Base-by-base conservation (phyloP, 2,329 filamentous ascomycete species). In the Colletotrichum tropicale region DNA sequence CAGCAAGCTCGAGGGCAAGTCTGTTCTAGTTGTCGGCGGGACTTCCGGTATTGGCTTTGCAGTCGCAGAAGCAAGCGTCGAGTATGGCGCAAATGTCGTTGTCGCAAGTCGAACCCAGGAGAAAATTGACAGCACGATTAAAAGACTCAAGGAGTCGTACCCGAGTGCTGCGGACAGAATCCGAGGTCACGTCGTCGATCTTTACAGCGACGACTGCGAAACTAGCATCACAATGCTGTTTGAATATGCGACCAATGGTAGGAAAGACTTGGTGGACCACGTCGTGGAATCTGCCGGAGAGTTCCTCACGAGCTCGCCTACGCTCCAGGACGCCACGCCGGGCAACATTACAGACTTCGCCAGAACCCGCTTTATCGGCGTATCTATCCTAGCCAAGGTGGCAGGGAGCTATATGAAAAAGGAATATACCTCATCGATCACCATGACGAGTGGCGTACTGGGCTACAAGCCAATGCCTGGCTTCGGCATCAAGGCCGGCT, bases 91-190 rank as follows among this genome's bases (percentile, higher is more conserved):
- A 52, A 81, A 81, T n/a, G 89, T 94, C 18, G 88, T 86, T 61
- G 88, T 94, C 79, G 89, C 90, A n/a, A 92, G 90, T 4, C 89
- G 88, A 61, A 93, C 86, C 91, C 91, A 93, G 3, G 86, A 85
- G 21, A 82, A 81, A 21, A 85, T 83, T 7, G 83, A 83, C 3
- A 81, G 83, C 34, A 24, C 64, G 7, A 10, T 62, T 28, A 32
- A 26, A 1, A 34, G 38, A 15, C 56, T 73, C 55, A 38, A 24
- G n/a, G 18, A 24, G 13, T 26, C 70, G 4, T 73, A 68, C 55
- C 64, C 36, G 6, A 38, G 30, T 4, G 70, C 36, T 6, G 13
- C 55, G 28, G 55, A 18, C 16, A 28, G 64, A 8, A 60, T 72
- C 10, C 62, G 55, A 15, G 70, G 70, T 18, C 52, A 72, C 34